Conservation (phyloP, 257 asterid species). For the Solanum lycopersicoides region DNA sequence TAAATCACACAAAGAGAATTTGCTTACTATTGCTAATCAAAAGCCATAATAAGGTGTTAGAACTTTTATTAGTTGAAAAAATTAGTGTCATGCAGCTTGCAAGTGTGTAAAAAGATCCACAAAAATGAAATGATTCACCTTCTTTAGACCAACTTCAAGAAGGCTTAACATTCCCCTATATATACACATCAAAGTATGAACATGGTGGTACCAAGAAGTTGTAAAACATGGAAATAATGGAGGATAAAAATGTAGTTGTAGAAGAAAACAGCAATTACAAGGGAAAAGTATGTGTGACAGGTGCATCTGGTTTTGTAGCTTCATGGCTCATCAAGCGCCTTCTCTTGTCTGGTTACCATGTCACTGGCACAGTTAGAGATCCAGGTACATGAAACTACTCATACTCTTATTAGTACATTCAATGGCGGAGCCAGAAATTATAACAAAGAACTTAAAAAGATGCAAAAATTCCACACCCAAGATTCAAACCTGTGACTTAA, state of each 20-base stretch:
- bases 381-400: slow-evolving; percentile 32
- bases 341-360: slow-evolving; percentile 58
- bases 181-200: neutral
- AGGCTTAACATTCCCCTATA: neutral
- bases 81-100: neutral
- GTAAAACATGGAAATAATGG: neutral
- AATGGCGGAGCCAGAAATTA: neutral
- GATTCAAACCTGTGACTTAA: neutral
- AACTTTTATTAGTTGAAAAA: neutral
- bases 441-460: neutral
- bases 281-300: slow-evolving; percentile 81
- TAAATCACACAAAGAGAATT: neutral
- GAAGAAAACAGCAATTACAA: slow-evolving; percentile 17
- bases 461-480: too few relatives aligned
- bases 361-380: slow-evolving; percentile 79
- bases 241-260: neutral
- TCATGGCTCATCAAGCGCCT: slow-evolving; percentile 88
- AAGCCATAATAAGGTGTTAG: neutral
- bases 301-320: slow-evolving; percentile 83
- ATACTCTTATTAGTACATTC: neutral
- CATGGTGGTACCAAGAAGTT: neutral
- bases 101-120: slow-evolving; percentile 1
- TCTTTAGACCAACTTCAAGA: neutral
- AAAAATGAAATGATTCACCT: slow-evolving; percentile 29
- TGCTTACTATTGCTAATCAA: neutral